Base-by-base conservation (phyloP, 2,329 filamentous ascomycete genomes). In the Akanthomyces muscarius region DNA sequence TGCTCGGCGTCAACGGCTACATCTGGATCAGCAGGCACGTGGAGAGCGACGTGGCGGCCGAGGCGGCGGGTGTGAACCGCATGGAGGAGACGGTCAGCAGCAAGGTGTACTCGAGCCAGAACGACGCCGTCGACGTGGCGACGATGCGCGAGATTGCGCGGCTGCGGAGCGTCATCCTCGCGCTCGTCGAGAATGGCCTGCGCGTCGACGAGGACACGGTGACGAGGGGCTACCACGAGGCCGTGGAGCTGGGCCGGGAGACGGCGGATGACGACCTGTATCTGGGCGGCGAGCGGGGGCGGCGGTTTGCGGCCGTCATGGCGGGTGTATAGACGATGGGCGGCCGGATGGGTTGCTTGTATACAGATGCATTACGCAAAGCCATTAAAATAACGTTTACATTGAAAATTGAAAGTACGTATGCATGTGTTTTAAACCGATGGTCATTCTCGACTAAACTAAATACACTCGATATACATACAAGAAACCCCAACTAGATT, bases 1-100 rank as follows among this genome's bases (percentile, higher is more conserved):
- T 97, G 59, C 81, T 99, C 1, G 95, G 95, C 2, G 95, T 99
- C 45, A 99, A 99, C 71, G 95, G 95, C 1, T 98, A 96, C 73
- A 92, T 98, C 64, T 99, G 92, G 90, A 93, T 98, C 71, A 88
- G 89, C 75, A 93, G 91, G 78, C 92, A 96, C 70, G 79, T 89
- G 8, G 87, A 90, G 68, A 83, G 83, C 42, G 81, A 83, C n/a
- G 75, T 76, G 5, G 73, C 76, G 47, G 72, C 75, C 45, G 78
- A 83, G 50, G 77, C 79, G n/a, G 74, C 76, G n/a, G 78, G 77
- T 16, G 91, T 97, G 70, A 96, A 92, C 60, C 85, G 90, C 67
- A 84, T 97, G 74, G 95, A 98, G 74, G 95, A 99, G 77, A 87
- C 82, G 68, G 89, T 95, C 23, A 92, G 88, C 66, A 87, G 87